These are phyloP conservation scores for Plasmodiophora brassicae DNA, from an alignment of 208 protist species.

Conservation along the genomic window DNA sequence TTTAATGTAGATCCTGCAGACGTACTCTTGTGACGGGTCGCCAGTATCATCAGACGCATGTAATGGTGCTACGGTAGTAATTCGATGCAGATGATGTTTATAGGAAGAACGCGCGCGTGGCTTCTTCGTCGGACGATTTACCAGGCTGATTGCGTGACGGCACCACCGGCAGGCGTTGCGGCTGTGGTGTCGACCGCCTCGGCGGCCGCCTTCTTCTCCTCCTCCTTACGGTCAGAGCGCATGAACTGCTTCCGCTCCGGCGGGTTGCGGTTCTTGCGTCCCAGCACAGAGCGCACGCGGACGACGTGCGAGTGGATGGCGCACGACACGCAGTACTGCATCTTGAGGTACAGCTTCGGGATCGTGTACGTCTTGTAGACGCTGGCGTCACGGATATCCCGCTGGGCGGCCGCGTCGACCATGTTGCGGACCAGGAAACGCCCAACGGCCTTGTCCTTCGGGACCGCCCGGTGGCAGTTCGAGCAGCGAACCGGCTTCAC, in stretches of 20 bases:
- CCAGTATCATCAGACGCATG: too few relatives aligned
- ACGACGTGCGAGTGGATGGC: slow-evolving; percentile 51
- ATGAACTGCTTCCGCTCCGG: slow-evolving; percentile 34
- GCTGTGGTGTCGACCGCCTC: background rate
- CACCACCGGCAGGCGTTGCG: background rate
- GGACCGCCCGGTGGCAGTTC: slow-evolving; percentile 45
- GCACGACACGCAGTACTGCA: slow-evolving; percentile 55
- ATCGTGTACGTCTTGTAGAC: slow-evolving; percentile 50
- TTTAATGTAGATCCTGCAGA: too few relatives aligned
- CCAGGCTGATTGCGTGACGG: background rate
- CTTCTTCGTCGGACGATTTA: too few relatives aligned
- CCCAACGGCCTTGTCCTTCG: slow-evolving; percentile 53
- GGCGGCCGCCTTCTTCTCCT: slow-evolving; percentile 1
- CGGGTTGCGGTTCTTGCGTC: slow-evolving; percentile 42
- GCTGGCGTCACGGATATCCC: slow-evolving; percentile 41
- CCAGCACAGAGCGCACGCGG: slow-evolving; percentile 40
- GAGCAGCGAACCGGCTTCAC: slow-evolving; percentile 43
- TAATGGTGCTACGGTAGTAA: background rate
- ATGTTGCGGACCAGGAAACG: slow-evolving; percentile 53
- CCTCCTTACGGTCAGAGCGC: background rate
- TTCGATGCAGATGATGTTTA: background rate
- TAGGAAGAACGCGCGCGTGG: background rate
- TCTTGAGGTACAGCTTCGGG: slow-evolving; percentile 55
- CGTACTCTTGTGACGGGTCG: too few relatives aligned
- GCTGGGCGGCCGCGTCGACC: slow-evolving; percentile 45